Conservation (phyloP, 2,329 filamentous ascomycete species). For the Cercospora sp. region DNA sequence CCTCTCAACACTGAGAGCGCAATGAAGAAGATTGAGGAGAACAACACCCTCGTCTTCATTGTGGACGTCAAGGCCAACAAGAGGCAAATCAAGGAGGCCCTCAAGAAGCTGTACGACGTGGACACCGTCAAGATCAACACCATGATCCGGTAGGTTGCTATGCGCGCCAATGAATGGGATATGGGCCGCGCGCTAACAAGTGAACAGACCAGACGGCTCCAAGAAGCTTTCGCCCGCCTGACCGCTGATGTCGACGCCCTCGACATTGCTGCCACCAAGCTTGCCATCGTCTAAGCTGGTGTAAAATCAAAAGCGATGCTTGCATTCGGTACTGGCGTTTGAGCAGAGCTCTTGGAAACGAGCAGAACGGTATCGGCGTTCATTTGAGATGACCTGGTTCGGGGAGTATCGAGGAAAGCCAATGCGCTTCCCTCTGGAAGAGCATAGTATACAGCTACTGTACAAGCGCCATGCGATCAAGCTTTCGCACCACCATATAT, state of each 20-base stretch:
- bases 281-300: constrained; percentile 82
- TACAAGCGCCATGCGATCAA: constrained; percentile 28
- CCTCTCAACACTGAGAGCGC: constrained; percentile 99
- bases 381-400: constrained; percentile 1
- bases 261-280: constrained; percentile 98
- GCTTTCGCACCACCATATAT: constrained; percentile 13
- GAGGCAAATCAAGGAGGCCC: constrained; percentile 95
- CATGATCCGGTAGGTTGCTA: constrained; percentile 73
- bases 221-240: constrained; percentile 98
- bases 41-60: constrained; percentile 79
- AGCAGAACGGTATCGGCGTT: constrained; percentile 6
- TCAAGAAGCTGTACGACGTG: constrained; percentile 99
- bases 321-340: constrained; percentile 38
- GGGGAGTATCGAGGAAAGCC: constrained; percentile 9
- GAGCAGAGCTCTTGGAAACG: constrained; percentile 18
- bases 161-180: background rate
- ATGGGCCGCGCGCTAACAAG: constrained; percentile 19
- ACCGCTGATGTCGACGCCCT: constrained; percentile 97
- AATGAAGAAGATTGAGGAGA: constrained; percentile 99
- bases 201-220: constrained; percentile 78
- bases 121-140: constrained; percentile 99
- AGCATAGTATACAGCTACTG: constrained; percentile 24
- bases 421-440: constrained; percentile 11
- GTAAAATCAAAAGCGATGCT: constrained; percentile 29
- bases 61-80: constrained; percentile 82